Conservation (phyloP, 169 alveolate genomes). For the Plasmodium adleri region DNA sequence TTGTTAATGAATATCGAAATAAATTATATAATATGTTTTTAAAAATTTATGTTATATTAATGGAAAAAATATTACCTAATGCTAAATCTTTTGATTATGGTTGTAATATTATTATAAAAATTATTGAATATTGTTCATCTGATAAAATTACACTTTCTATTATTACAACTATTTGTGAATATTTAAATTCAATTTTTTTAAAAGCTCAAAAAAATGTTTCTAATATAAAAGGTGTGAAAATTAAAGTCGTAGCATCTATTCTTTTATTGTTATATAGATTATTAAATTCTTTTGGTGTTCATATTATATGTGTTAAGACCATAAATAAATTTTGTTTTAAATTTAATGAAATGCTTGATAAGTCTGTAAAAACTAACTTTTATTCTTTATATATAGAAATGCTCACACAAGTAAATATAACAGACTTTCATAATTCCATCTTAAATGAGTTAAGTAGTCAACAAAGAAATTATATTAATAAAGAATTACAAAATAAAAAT, state of each 20-base stretch:
- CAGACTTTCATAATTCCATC: slow-evolving; percentile 56
- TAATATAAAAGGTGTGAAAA: slow-evolving; percentile 66
- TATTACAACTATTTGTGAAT: slow-evolving; percentile 30
- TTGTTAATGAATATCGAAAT: slow-evolving; percentile 46
- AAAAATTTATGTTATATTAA: slow-evolving; percentile 32
- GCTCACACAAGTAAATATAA: slow-evolving; percentile 15
- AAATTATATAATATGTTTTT: slow-evolving; percentile 37
- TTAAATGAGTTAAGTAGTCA: slow-evolving; percentile 44
- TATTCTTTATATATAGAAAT: slow-evolving; percentile 65
- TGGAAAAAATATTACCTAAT: slow-evolving; percentile 59
- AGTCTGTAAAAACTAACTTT: slow-evolving; percentile 60
- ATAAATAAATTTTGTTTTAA: slow-evolving; percentile 52
- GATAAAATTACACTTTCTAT: slow-evolving; percentile 55
- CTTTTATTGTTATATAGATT: slow-evolving; percentile 37
- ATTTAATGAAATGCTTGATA: slow-evolving; percentile 71
- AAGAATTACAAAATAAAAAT: slow-evolving; percentile 54
- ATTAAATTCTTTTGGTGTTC: slow-evolving; percentile 17
- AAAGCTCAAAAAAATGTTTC: slow-evolving; percentile 46
- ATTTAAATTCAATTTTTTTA: slow-evolving; percentile 24
- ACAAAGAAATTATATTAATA: slow-evolving; percentile 58
- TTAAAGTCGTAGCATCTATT: slow-evolving; percentile 39
- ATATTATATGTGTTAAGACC: slow-evolving; percentile 66
- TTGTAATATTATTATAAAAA: slow-evolving; percentile 47
- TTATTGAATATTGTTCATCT: slow-evolving; percentile 52
- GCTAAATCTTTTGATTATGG: slow-evolving; percentile 65